Evolutionary conservation across 1,284 basidiomycete species (phyloP).

Genomic region (Ustilago trichophora): DNA sequence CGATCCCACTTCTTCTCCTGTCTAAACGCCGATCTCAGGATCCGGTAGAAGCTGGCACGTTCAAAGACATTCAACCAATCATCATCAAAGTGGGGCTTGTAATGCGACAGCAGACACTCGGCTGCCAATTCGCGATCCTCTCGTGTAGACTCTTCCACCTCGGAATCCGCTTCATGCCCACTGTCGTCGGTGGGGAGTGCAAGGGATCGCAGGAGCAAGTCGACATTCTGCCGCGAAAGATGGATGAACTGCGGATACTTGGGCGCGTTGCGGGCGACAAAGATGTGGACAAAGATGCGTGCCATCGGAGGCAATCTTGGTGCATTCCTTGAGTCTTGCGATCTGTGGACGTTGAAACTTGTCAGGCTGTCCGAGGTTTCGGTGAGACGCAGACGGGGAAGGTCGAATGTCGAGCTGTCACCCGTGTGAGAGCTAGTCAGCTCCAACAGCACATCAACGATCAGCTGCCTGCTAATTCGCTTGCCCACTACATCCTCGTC

Average conservation of each 20-base stretch:
- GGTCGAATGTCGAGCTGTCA: background rate
- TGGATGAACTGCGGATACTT: slow-evolving; percentile 92
- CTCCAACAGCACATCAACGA: slow-evolving; percentile 86
- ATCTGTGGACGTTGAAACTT: background rate
- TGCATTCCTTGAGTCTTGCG: background rate
- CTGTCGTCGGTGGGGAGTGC: slow-evolving; percentile 79
- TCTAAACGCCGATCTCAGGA: slow-evolving; percentile 81
- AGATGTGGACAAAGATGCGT: slow-evolving; percentile 86
- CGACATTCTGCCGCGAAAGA: slow-evolving; percentile 75
- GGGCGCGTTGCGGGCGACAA: slow-evolving; percentile 92
- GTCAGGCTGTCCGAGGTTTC: background rate
- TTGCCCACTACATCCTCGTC: slow-evolving; percentile 70
- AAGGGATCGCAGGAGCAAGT: slow-evolving; percentile 80
- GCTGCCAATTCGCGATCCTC: slow-evolving; percentile 94
- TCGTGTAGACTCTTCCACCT: slow-evolving; percentile 70
- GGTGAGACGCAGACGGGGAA: background rate
- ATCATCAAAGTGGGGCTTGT: slow-evolving; percentile 82
- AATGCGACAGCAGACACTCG: slow-evolving; percentile 92
- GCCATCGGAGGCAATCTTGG: slow-evolving; percentile 25
- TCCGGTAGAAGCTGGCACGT: slow-evolving; percentile 86
- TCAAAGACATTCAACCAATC: slow-evolving; percentile 78
- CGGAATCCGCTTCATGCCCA: slow-evolving; percentile 1
- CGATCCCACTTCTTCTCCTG: slow-evolving; percentile 79
- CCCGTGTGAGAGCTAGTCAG: slow-evolving; percentile 67
- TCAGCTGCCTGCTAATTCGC: slow-evolving; percentile 77